A percentile compares a stretch with the other conserved stretches of the same genome.
These are phyloP conservation scores for Hordeum marinum DNA, from an alignment of 176 grass and related monocot genomes.

Conservation along the genomic window DNA sequence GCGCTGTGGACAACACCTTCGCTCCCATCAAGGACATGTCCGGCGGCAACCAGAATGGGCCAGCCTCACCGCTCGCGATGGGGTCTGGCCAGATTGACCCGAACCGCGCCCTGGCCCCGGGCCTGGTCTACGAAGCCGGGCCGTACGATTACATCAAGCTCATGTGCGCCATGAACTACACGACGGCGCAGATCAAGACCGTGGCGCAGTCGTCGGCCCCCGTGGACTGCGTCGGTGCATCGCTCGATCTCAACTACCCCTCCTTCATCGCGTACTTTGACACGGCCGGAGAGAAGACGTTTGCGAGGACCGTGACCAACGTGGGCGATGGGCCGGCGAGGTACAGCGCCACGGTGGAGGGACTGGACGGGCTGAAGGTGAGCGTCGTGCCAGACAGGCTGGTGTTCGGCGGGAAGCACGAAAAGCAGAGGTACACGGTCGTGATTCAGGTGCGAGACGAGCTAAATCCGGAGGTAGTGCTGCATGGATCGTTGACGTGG, in stretches of 20 bases:
- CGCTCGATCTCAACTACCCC: slow-evolving; percentile 78
- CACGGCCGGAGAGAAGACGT: slow-evolving; percentile 16
- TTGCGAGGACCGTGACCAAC: slow-evolving; percentile 54
- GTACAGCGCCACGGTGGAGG: slow-evolving; percentile 47
- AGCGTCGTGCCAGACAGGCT: slow-evolving; percentile 31
- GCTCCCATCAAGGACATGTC: slow-evolving; percentile 59
- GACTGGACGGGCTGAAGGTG: slow-evolving; percentile 40
- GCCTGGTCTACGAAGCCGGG: slow-evolving; percentile 67
- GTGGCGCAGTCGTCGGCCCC: slow-evolving; percentile 27
- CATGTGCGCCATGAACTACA: slow-evolving; percentile 88
- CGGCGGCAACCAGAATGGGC: neutral
- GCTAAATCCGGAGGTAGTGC: slow-evolving; percentile 18
- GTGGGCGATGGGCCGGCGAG: slow-evolving; percentile 46
- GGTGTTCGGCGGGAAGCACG: slow-evolving; percentile 48
- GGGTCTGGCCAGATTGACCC: slow-evolving; percentile 74
- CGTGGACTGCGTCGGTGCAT: slow-evolving; percentile 45
- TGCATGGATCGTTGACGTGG: slow-evolving; percentile 76
- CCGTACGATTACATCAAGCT: slow-evolving; percentile 54
- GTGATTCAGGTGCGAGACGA: slow-evolving; percentile 43
- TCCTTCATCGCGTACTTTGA: slow-evolving; percentile 72
- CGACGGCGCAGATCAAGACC: slow-evolving; percentile 53
- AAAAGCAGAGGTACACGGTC: slow-evolving; percentile 59
- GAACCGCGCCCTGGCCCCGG: slow-evolving; percentile 50
- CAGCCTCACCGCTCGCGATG: slow-evolving; percentile 37
- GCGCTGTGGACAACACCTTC: slow-evolving; percentile 46